Conservation (phyloP, 495 filamentous ascomycete genomes). For the Oleoguttula mirabilis region DNA sequence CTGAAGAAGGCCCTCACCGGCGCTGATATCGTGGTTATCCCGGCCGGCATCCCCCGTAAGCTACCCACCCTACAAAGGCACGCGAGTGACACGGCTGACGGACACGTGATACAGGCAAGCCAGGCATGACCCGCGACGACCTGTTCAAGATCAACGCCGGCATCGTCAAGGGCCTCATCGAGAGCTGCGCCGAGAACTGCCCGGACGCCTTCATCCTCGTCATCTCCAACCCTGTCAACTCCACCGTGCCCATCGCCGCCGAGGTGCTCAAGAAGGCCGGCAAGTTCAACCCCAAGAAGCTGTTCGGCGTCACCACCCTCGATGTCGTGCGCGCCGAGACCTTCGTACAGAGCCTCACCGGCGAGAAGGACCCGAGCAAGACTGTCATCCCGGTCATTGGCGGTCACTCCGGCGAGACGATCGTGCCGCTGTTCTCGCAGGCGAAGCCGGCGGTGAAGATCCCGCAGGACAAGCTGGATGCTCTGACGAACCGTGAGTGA, state of each 20-base stretch:
- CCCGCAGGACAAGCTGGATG: slow-evolving; percentile 74
- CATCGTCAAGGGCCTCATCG: slow-evolving; percentile 43
- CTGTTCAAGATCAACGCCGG: slow-evolving; percentile 58
- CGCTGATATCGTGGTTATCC: slow-evolving; percentile 90
- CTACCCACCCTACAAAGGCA: too few species aligned
- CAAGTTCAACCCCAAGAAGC: slow-evolving; percentile 83
- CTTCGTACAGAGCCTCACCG: slow-evolving; percentile 77
- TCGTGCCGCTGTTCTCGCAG: slow-evolving; percentile 94
- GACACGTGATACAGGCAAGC: slow-evolving; percentile 73
- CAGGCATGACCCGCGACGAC: slow-evolving; percentile 97
- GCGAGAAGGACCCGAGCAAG: slow-evolving; percentile 68
- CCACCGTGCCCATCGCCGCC: slow-evolving; percentile 92
- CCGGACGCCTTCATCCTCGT: slow-evolving; percentile 89
- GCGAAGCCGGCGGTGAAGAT: slow-evolving; percentile 66
- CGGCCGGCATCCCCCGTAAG: slow-evolving; percentile 93
- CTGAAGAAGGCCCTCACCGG: slow-evolving; percentile 77
- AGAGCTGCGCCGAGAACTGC: slow-evolving; percentile 70
- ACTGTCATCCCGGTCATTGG: slow-evolving; percentile 84
- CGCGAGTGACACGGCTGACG: too few species aligned
- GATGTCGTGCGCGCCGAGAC: slow-evolving; percentile 97
- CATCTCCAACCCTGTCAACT: slow-evolving; percentile 99
- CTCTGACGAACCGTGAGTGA: slow-evolving; percentile 79
- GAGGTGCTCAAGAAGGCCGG: slow-evolving; percentile 87
- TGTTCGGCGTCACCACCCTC: slow-evolving; percentile 96
- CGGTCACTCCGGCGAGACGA: slow-evolving; percentile 94